Base-by-base conservation (phyloP, 2,329 filamentous ascomycete genomes). In the Penicillium brevicompactum region DNA sequence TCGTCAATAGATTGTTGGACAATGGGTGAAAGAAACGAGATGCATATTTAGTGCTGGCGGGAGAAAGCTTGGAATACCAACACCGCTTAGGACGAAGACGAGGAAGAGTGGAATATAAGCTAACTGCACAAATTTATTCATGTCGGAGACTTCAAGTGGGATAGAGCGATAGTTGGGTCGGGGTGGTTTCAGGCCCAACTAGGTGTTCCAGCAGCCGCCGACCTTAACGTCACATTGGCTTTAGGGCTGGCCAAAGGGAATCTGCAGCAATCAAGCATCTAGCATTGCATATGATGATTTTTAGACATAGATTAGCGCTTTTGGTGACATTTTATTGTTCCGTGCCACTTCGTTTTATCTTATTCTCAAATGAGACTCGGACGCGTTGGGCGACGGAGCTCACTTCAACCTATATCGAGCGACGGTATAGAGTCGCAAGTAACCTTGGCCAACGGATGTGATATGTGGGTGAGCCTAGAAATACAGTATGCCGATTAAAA, bases 171-270 rank as follows among this genome's bases (percentile, higher is more conserved):
- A 43, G 51, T 55, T 60, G 56, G 58, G 30, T 51, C 37, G 37
- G 38, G 52, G 51, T 22, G 43, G 59, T 64, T 63, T 64, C 60
- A 64, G 46, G 22, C 22, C 40, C 37, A 22, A 32, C 34, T 18
- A 40, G 42, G 41, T 57, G 63, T 66, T 65, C 55, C 62, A 65
- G 56, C 38, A 66, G 56, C 52, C 59, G 61, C 63, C 55, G 53
- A 42, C 18, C 46, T 63, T 64, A 61, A 63, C 63, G 63, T 65
- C 63, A 65, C 55, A 55, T 54, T 9, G 27, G 10, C 49, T 47
- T 27, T 51, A 47, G 49, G 52, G 52, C 49, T 38, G 18, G 34
- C 13, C 5, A 10, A 11, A 8, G 9, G 31, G 10, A 14, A 10
- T 7, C 34, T 37, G 34, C 34, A 37, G 13, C 13, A 37, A 37